Base-by-base conservation (phyloP, 345 rosid species). In the Eucalyptus virginea region DNA sequence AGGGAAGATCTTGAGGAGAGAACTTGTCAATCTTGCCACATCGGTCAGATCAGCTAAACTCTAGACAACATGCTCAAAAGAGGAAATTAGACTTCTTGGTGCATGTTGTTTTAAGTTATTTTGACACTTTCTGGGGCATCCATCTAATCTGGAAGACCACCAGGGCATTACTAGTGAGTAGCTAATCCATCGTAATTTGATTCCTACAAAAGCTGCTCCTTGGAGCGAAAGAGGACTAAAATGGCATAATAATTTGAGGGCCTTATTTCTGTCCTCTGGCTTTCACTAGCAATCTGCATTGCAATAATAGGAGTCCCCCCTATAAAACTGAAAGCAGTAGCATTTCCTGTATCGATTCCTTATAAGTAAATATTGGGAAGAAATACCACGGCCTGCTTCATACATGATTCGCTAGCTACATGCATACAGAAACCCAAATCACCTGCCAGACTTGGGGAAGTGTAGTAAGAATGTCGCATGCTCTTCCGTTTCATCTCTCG, bases 1-100 rank as follows among this genome's bases (percentile, higher is more conserved):
- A 1, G 96, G 99, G 51, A 98, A 98, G 95, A 95, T 95, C 88
- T 91, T 96, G 91, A 95, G 98, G 91, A 93, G 94, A 89, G 96
- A 95, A 91, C 93, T 95, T 58, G 90, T 94, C 21, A 91, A 83
- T 42, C 90, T 77, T 58, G 95, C 98, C 9, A 86, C 93, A 26
- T 88, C 92, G 24, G 91, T 89, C 72, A 6, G 44, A 86, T 86
- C 62, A 19, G 24, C 62, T 9, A 45, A 14, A 86, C 40, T 86
- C 24, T 86, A 40, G 40, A 32, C 45, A 32, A 3, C 9, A 28
- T 28, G 26, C 30, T 51, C 87, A 28, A 3, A 24, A 32, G 14
- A n/a, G 24, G 60, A 30, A 50, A 86, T 85, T 10, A 37, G 83
- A 17, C 45, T 72, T 37, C 45, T 1, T 2, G 45, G 28, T 72